Evolutionary conservation across 2,329 filamentous ascomycete species (phyloP).

Genomic region (Venturia oleaginea): DNA sequence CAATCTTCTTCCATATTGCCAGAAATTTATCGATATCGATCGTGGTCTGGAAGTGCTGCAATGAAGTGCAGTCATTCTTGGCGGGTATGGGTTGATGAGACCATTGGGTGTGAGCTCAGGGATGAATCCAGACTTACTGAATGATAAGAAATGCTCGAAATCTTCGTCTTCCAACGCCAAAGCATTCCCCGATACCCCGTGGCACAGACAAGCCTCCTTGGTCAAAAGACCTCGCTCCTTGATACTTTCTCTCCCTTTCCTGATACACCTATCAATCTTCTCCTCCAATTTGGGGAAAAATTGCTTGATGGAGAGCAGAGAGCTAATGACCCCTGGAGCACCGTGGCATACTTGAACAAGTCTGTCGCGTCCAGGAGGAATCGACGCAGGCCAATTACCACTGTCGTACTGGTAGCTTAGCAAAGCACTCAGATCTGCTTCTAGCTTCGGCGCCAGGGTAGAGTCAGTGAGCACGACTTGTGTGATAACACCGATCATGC

Average conservation of each 20-base stretch:
- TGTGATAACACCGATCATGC: conserved; percentile 60
- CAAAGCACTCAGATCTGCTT: conserved; percentile 44
- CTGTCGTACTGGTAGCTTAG: conserved; percentile 51
- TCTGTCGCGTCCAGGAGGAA: conserved; percentile 38
- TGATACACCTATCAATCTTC: conserved; percentile 45
- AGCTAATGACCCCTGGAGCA: conserved; percentile 53
- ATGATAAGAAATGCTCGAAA: conserved; percentile 49
- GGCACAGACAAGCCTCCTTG: conserved; percentile 57
- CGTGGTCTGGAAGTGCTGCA: no score
- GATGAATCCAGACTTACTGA: conserved; percentile 24
- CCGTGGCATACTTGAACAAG: conserved; percentile 61
- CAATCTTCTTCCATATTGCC: no score
- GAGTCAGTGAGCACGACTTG: conserved; percentile 55
- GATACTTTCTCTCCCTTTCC: conserved; percentile 43
- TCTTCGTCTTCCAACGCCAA: conserved; percentile 43
- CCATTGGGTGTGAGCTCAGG: no score
- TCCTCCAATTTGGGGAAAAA: conserved; percentile 47
- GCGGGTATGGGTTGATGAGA: no score
- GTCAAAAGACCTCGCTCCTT: conserved; percentile 51
- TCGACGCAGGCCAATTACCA: conserved; percentile 55
- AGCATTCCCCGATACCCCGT: conserved; percentile 57
- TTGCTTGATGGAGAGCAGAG: conserved; percentile 46
- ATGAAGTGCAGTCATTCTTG: no score
- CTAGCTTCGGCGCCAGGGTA: conserved; percentile 44
- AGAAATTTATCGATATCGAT: no score